Conservation (phyloP, 495 filamentous ascomycete genomes). For the Aspergillus avenaceus region DNA sequence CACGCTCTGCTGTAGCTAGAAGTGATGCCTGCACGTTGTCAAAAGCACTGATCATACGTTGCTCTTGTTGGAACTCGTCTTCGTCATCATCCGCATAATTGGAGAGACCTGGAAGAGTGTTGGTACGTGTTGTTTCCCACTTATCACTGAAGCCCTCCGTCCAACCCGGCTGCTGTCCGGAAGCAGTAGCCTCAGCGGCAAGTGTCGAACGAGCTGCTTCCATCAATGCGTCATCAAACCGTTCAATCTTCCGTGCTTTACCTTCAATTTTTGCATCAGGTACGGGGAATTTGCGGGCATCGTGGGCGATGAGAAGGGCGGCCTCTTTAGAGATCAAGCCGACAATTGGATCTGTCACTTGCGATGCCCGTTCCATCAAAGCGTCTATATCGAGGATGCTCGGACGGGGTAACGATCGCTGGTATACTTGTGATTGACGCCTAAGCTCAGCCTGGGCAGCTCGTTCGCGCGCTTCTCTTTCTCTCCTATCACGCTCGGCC, state of each 20-base stretch:
- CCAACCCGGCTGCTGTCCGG: conserved; percentile 51
- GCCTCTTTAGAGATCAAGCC: conserved; percentile 68
- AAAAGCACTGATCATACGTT: conserved; percentile 47
- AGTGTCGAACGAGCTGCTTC: conserved; percentile 74
- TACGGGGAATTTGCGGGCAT: conserved; percentile 70
- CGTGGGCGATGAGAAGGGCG: conserved; percentile 73
- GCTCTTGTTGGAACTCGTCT: conserved; percentile 32
- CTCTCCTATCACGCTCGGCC: conserved; percentile 72
- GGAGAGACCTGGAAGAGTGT: conserved; percentile 67
- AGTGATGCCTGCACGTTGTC: conserved; percentile 65
- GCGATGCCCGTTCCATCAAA: conserved; percentile 56
- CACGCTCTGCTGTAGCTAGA: conserved; percentile 66
- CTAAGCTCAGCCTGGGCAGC: conserved; percentile 72
- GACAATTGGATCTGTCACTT: conserved; percentile 51
- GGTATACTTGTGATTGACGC: conserved; percentile 84
- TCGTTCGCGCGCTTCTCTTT: conserved; percentile 63
- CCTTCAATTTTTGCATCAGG: conserved; percentile 61
- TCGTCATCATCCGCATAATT: conserved; percentile 65
- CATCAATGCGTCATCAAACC: conserved; percentile 66
- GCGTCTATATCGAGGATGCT: conserved; percentile 65
- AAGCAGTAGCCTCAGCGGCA: conserved; percentile 59
- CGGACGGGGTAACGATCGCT: conserved; percentile 77
- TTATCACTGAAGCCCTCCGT: conserved; percentile 55
- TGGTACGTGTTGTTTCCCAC: conserved; percentile 62
- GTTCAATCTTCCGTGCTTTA: conserved; percentile 54